Evolutionary conservation across 2,329 filamentous ascomycete species (phyloP).

Genomic region (Apiospora marii): DNA sequence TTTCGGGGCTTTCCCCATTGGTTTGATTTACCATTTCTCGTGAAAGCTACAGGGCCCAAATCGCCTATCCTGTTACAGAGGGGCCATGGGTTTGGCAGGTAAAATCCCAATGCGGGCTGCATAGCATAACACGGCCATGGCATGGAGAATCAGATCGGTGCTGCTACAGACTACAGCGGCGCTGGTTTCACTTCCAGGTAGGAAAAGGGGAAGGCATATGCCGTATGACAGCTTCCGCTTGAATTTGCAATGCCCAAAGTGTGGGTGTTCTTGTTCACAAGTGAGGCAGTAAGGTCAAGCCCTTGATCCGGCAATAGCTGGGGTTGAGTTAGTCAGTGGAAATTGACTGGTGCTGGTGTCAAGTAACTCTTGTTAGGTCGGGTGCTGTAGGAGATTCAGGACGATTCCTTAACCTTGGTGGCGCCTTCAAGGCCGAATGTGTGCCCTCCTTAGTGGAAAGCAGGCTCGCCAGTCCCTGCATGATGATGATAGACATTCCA

Average conservation of each 20-base stretch:
- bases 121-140: not conserved
- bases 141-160: not conserved
- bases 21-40: not conserved
- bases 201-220: not conserved
- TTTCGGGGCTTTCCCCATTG: conserved; percentile 15
- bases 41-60: not conserved
- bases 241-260: conserved; percentile 1
- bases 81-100: not conserved
- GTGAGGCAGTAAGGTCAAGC: not conserved
- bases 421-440: not conserved
- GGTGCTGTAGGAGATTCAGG: not conserved
- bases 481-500: conserved; percentile 15
- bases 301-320: not conserved
- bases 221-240: not conserved
- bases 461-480: not conserved
- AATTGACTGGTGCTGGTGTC: conserved; percentile 7
- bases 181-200: conserved; percentile 12
- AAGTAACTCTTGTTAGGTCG: not conserved
- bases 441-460: not conserved
- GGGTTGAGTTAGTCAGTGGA: not conserved
- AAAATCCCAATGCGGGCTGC: not conserved
- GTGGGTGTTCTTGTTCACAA: not conserved
- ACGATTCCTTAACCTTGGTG: not conserved
- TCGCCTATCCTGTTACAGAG: conserved; percentile 1
- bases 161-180: not conserved